A percentile compares a stretch with the other conserved stretches of the same genome.
Evolutionary conservation across 2,329 filamentous ascomycete species (phyloP).

Genomic region (Myrmaecium sp.): DNA sequence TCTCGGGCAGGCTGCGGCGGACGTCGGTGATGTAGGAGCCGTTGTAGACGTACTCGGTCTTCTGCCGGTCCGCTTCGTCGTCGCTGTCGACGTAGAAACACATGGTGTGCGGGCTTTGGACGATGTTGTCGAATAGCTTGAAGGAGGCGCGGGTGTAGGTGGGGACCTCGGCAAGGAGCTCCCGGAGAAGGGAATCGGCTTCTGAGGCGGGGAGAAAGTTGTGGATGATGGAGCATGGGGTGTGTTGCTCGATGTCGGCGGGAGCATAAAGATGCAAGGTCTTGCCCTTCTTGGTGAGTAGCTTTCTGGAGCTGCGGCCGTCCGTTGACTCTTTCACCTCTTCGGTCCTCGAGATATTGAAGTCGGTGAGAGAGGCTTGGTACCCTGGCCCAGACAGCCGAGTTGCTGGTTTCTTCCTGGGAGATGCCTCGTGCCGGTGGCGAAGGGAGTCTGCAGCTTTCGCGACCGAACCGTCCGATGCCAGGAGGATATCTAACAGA

Average conservation of each 20-base stretch:
- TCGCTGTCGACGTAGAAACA: slow-evolving; percentile 67
- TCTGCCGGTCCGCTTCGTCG: slow-evolving; percentile 52
- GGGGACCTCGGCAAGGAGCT: slow-evolving; percentile 57
- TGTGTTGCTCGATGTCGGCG: slow-evolving; percentile 62
- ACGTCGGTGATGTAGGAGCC: slow-evolving; percentile 51
- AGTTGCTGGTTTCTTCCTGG: slow-evolving; percentile 14
- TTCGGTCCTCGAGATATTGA: slow-evolving; percentile 7
- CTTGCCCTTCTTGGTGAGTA: slow-evolving; percentile 56
- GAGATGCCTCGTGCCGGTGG: slow-evolving; percentile 14
- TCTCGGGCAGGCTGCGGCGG: slow-evolving; percentile 56
- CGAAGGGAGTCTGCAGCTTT: slow-evolving; percentile 41
- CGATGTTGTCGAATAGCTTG: slow-evolving; percentile 75
- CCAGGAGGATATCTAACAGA: slow-evolving; percentile 63
- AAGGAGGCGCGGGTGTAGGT: slow-evolving; percentile 59
- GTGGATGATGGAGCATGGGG: slow-evolving; percentile 81
- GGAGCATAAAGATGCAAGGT: slow-evolving; percentile 76
- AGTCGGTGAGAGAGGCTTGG: slow-evolving; percentile 25
- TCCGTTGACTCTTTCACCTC: background rate
- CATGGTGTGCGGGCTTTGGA: slow-evolving; percentile 69
- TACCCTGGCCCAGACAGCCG: slow-evolving; percentile 16
- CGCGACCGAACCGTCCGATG: slow-evolving; percentile 60
- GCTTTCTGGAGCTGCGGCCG: slow-evolving; percentile 14
- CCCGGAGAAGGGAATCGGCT: slow-evolving; percentile 56
- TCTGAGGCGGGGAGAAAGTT: slow-evolving; percentile 63
- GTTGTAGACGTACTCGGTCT: slow-evolving; percentile 73